phyloP scores from a whole-genome alignment of 2,329 filamentous ascomycete genomes.

The Teratosphaeria zuluensis region DNA sequence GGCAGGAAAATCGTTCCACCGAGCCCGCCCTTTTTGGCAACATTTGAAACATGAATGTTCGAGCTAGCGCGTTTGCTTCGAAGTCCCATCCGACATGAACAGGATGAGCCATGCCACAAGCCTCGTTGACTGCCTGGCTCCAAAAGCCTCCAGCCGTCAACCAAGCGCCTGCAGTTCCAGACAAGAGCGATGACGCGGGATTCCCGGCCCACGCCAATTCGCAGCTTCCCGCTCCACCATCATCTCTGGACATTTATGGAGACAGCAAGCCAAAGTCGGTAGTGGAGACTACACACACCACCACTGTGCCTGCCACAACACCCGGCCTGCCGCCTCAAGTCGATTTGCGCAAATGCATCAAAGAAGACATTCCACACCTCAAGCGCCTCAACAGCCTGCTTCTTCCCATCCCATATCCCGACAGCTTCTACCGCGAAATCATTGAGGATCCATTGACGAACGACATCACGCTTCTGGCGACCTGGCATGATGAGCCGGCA shows the following conservation, averaged over 20 bases:
- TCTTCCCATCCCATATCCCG: constrained; percentile 52
- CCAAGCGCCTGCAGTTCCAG: constrained; percentile 3
- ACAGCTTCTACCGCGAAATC: constrained; percentile 51
- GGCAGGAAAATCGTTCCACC: not conserved
- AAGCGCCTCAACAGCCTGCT: constrained; percentile 49
- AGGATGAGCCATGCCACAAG: constrained; percentile 31
- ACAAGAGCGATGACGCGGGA: not conserved
- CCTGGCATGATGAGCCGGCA: constrained; percentile 43
- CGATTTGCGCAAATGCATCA: constrained; percentile 43
- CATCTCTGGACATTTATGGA: not conserved
- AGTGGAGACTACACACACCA: not conserved
- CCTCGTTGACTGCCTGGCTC: constrained; percentile 39
- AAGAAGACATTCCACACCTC: constrained; percentile 45
- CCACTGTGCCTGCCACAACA: not conserved
- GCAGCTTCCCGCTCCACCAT: not conserved
- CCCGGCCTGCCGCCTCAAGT: constrained; percentile 38
- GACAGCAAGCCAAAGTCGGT: not conserved
- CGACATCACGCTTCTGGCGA: constrained; percentile 48
- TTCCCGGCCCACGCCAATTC: not conserved
- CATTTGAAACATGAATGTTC: not conserved
- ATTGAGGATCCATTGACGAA: constrained; percentile 44
- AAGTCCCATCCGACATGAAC: not conserved
- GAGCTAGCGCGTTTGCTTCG: not conserved
- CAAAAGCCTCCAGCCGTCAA: constrained; percentile 29
- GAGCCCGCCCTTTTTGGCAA: not conserved